Percentiles rank a stretch among this genome's conserved stretches.
These are phyloP conservation scores for Penicillium canescens DNA, from an alignment of 495 filamentous ascomycete genomes.

Conservation along the genomic window DNA sequence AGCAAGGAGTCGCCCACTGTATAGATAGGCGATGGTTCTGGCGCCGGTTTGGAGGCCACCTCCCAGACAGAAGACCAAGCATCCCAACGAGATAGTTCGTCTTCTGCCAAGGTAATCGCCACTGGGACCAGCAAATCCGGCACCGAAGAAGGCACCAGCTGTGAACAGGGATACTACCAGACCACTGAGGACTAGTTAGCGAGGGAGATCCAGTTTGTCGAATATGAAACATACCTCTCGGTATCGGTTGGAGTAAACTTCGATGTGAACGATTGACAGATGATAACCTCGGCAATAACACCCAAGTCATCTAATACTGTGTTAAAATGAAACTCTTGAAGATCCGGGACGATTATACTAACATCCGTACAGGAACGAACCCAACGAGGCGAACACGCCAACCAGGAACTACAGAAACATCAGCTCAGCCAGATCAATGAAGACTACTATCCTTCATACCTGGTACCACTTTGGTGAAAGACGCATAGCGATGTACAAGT, in stretches of 20 bases:
- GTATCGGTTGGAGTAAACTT: slow-evolving; percentile 54
- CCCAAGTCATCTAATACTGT: slow-evolving; percentile 45
- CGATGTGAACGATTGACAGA: slow-evolving; percentile 46
- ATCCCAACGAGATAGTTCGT: slow-evolving; percentile 44
- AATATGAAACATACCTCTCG: slow-evolving; percentile 50
- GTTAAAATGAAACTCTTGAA: slow-evolving; percentile 19
- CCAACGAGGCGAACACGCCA: slow-evolving; percentile 62
- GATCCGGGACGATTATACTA: slow-evolving; percentile 2
- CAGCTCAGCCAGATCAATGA: background rate
- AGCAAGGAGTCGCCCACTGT: slow-evolving; percentile 44
- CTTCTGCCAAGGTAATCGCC: slow-evolving; percentile 43
- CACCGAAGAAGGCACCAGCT: slow-evolving; percentile 43
- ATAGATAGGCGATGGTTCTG: slow-evolving; percentile 35
- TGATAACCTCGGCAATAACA: slow-evolving; percentile 63
- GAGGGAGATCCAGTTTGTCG: background rate
- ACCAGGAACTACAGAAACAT: slow-evolving; percentile 53
- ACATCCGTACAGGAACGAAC: slow-evolving; percentile 61
- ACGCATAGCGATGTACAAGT: slow-evolving; percentile 39
- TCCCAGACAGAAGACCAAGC: slow-evolving; percentile 45
- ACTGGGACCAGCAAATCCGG: slow-evolving; percentile 36
- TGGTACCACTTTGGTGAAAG: slow-evolving; percentile 58
- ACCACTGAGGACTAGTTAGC: slow-evolving; percentile 40
- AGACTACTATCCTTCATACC: slow-evolving; percentile 28
- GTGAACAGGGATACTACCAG: slow-evolving; percentile 71
- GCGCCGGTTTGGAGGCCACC: slow-evolving; percentile 45